Evolutionary conservation across 2,329 filamentous ascomycete genomes (phyloP).

Genomic region (Penicillium concentricum): DNA sequence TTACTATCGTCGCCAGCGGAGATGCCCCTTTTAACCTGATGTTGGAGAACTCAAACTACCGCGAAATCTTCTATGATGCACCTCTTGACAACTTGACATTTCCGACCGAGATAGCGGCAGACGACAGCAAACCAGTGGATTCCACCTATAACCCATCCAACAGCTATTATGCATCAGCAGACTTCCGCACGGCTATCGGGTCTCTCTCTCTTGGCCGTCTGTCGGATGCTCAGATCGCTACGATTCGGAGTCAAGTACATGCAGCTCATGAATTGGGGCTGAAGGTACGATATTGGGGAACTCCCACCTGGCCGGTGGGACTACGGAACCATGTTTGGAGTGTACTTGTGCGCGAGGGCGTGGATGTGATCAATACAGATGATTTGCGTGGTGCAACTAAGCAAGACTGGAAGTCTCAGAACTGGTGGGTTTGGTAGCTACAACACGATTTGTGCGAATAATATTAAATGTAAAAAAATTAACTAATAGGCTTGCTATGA

Average conservation of each 20-base stretch:
- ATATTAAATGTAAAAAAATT: neutral
- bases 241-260: slow-evolving; percentile 48
- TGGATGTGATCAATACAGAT: slow-evolving; percentile 63
- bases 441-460: neutral
- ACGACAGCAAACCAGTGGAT: neutral
- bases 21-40: slow-evolving; percentile 45
- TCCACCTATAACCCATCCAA: slow-evolving; percentile 53
- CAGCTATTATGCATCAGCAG: slow-evolving; percentile 65
- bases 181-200: slow-evolving; percentile 57
- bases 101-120: neutral
- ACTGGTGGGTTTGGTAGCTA: slow-evolving; percentile 17
- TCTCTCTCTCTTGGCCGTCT: slow-evolving; percentile 49
- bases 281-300: slow-evolving; percentile 60
- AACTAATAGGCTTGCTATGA: neutral
- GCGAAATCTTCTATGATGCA: slow-evolving; percentile 53
- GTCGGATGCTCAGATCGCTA: slow-evolving; percentile 44
- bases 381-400: slow-evolving; percentile 52
- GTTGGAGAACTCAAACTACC: slow-evolving; percentile 39
- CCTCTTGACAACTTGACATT: slow-evolving; percentile 36
- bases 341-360: slow-evolving; percentile 55
- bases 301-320: slow-evolving; percentile 57
- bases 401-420: slow-evolving; percentile 38
- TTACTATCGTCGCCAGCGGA: slow-evolving; percentile 51
- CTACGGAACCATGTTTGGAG: slow-evolving; percentile 59
- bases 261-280: slow-evolving; percentile 54